Evolutionary conservation across 1,284 basidiomycete genomes (phyloP).

Genomic region (Pseudozyma flocculosa): DNA sequence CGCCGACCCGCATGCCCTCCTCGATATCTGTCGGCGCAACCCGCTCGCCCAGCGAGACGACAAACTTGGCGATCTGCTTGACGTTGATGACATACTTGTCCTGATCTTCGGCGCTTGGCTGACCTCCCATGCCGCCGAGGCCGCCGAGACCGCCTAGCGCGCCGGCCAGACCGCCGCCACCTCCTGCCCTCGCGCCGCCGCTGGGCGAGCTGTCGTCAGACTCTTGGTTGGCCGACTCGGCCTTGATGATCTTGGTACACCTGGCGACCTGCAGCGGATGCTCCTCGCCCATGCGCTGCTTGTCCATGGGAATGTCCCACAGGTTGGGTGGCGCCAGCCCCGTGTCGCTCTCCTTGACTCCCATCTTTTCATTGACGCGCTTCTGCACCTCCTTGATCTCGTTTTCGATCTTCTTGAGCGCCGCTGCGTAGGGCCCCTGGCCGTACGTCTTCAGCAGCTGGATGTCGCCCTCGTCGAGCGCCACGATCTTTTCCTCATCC

Average conservation of each 20-base stretch:
- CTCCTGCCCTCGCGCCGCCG: constrained; percentile 16
- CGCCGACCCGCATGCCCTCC: constrained; percentile 98
- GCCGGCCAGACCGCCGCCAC: constrained; percentile 16
- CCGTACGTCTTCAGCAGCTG: constrained; percentile 99
- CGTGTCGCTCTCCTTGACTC: constrained; percentile 97
- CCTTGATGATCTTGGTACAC: constrained; percentile 95
- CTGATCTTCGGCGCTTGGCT: constrained; percentile 83
- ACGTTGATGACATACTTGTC: constrained; percentile 99
- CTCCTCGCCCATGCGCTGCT: constrained; percentile 83
- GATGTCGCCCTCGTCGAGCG: constrained; percentile 96
- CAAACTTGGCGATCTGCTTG: constrained; percentile 99
- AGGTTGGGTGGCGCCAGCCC: constrained; percentile 94
- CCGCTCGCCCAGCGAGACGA: constrained; percentile 92
- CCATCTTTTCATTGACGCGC: constrained; percentile 93
- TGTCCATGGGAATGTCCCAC: constrained; percentile 70
- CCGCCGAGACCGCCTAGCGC: constrained; percentile 30
- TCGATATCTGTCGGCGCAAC: constrained; percentile 98
- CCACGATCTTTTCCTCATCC: constrained; percentile 61
- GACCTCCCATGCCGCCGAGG: constrained; percentile 30
- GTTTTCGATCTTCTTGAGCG: constrained; percentile 83
- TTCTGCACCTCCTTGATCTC: constrained; percentile 97
- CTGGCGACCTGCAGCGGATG: constrained; percentile 94
- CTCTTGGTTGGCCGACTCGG: constrained; percentile 56
- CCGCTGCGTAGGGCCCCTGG: constrained; percentile 91
- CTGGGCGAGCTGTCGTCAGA: constrained; percentile 14